These are phyloP conservation scores for Tetrahymena borealis DNA, from an alignment of 73 alveolate species.

Conservation along the genomic window DNA sequence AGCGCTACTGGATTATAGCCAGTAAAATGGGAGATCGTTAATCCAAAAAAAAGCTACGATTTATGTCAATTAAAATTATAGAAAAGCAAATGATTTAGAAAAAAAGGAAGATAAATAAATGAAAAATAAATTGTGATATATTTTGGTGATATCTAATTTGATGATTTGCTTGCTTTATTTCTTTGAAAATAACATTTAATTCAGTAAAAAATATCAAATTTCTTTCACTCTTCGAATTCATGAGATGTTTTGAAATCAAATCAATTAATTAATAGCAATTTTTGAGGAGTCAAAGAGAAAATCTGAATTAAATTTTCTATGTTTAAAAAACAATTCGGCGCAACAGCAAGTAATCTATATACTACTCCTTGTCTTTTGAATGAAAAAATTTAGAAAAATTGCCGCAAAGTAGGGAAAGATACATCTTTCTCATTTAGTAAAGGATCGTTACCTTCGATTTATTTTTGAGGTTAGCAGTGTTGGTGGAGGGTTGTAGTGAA, in stretches of 20 bases:
- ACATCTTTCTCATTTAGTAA: not conserved
- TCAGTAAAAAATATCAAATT: not conserved
- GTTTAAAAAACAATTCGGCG: not conserved
- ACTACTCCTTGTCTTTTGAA: not conserved
- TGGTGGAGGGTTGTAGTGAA: not conserved
- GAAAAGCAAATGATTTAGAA: too few relatives aligned
- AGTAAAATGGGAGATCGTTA: too few relatives aligned
- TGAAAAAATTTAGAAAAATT: not conserved
- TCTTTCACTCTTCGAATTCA: not conserved
- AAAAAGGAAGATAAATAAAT: too few relatives aligned
- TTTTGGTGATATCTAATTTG: too few relatives aligned
- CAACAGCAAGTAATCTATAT: not conserved
- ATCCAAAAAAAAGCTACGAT: too few relatives aligned
- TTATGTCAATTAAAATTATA: too few relatives aligned
- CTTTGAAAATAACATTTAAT: not conserved
- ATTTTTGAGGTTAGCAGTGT: not conserved
- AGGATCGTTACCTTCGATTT: not conserved
- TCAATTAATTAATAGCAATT: not conserved
- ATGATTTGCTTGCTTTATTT: not conserved
- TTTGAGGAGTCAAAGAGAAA: not conserved
- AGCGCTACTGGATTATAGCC: too few relatives aligned
- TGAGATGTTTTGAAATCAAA: not conserved
- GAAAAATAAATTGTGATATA: too few relatives aligned
- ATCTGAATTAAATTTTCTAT: not conserved
- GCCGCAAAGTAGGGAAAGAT: not conserved